Evolutionary conservation across 345 rosid species (phyloP).

Genomic region (Salix dunnii): DNA sequence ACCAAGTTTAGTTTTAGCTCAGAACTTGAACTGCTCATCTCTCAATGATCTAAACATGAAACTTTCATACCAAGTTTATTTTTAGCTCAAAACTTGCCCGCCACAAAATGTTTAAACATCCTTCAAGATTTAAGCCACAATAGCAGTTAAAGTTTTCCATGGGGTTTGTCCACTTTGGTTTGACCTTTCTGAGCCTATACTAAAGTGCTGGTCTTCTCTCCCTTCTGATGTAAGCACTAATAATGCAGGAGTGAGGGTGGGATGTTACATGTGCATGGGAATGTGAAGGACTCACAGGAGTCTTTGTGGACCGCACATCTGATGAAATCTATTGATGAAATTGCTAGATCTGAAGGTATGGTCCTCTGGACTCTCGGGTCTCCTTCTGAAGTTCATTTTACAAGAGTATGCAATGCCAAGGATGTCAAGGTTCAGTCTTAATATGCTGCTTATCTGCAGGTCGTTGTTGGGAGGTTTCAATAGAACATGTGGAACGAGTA

Average conservation of each 20-base stretch:
- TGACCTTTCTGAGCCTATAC: not conserved
- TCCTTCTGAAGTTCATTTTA: not conserved
- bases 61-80: no score
- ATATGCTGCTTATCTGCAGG: constrained; percentile 43
- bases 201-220: not conserved
- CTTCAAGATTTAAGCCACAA: no score
- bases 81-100: no score
- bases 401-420: not conserved
- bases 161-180: no score
- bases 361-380: not conserved
- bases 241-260: constrained; percentile 79
- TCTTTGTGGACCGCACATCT: constrained; percentile 54
- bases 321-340: constrained; percentile 44
- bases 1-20: no score
- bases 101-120: no score
- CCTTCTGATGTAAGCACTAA: constrained; percentile 9
- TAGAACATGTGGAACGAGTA: constrained; percentile 77
- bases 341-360: constrained; percentile 72
- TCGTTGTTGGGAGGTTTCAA: constrained; percentile 60
- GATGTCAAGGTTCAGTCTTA: not conserved
- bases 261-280: constrained; percentile 77
- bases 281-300: constrained; percentile 75
- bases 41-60: no score
- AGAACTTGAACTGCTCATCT: no score
- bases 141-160: no score